Base-by-base conservation (phyloP, 805 yeast genomes). In the Wickerhamia fluorescens region DNA sequence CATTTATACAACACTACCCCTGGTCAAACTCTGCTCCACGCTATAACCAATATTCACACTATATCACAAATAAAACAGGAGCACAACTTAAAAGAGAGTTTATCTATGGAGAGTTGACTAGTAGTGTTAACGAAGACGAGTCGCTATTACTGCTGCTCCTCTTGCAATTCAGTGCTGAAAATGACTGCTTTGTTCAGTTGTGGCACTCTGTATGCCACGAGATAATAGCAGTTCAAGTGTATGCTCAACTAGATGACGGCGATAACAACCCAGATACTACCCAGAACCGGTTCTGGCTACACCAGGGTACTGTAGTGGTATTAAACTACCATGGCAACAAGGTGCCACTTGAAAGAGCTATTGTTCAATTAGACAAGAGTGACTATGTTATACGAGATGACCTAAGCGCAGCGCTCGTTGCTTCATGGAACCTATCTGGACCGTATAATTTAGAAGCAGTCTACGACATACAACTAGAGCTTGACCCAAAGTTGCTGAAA, bases 241-340 rank as follows among this genome's bases (percentile, higher is more conserved):
- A 64, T 22, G 36, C 59, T 2, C 54, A 58, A 32, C 38, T 74
- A 2, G 75, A 77, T 0, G 53, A 53, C 4, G 70, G 75, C 69
- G 41, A 70, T 7, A 58, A 52, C 29, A n/a, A n/a, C n/a, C n/a
- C n/a, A n/a, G n/a, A n/a, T n/a, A n/a, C n/a, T n/a, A 64, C 78
- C 0, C 42, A 51, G 10, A 73, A 75, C 42, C 51, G 83, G 32
- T 47, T 68, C 2, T 75, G 82, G 82, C 36, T 73, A 6, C 60
- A 67, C 30, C 46, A 58, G 24, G 67, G 68, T 3, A 38, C 49
- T 13, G 42, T 68, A 10, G 29, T 34, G 18, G 15, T 7, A 16
- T 14, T 7, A 3, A 15, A 7, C 6, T 11, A 5, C 17, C 24
- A 27, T 5, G 5, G 3, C 8, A 14, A 12, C n/a, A 18, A 13